Conservation (phyloP, 2,329 filamentous ascomycete genomes). For the Domatiomyces globalis region DNA sequence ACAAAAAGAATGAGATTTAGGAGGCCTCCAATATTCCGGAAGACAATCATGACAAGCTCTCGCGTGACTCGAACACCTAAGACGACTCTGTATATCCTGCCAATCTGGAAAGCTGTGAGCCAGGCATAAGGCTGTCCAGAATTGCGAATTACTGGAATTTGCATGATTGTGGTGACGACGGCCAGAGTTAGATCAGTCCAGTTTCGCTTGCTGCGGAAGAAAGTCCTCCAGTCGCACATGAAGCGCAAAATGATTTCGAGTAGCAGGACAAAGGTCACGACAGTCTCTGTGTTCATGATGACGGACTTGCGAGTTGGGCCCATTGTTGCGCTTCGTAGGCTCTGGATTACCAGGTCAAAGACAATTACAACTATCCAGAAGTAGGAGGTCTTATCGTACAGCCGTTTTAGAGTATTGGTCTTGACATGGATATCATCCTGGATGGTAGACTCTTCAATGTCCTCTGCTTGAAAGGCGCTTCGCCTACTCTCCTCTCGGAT, state of each 20-base stretch:
- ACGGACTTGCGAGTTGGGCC: slow-evolving; percentile 43
- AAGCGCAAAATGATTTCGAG: slow-evolving; percentile 73
- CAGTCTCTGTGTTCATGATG: slow-evolving; percentile 57
- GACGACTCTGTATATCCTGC: slow-evolving; percentile 83
- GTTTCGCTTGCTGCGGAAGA: slow-evolving; percentile 61
- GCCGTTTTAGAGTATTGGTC: slow-evolving; percentile 41
- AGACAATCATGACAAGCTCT: slow-evolving; percentile 69
- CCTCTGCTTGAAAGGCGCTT: slow-evolving; percentile 76
- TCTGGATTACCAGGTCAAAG: slow-evolving; percentile 66
- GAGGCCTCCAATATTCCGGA: slow-evolving; percentile 84
- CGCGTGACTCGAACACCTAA: slow-evolving; percentile 76
- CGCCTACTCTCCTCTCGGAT: slow-evolving; percentile 91
- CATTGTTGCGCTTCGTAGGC: slow-evolving; percentile 65
- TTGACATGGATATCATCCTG: slow-evolving; percentile 21
- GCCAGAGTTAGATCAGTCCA: slow-evolving; percentile 68
- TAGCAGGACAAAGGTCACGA: slow-evolving; percentile 64
- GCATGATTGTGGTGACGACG: slow-evolving; percentile 67
- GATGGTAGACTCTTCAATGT: slow-evolving; percentile 34
- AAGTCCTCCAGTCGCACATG: slow-evolving; percentile 62
- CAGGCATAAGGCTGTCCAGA: slow-evolving; percentile 65
- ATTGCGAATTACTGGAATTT: slow-evolving; percentile 64
- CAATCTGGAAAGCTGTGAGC: slow-evolving; percentile 83
- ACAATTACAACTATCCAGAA: slow-evolving; percentile 72
- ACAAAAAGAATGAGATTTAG: slow-evolving; percentile 92
- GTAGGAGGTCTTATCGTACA: slow-evolving; percentile 60